Base-by-base conservation (phyloP, 1,284 basidiomycete species). In the Gymnopus androsaceus region DNA sequence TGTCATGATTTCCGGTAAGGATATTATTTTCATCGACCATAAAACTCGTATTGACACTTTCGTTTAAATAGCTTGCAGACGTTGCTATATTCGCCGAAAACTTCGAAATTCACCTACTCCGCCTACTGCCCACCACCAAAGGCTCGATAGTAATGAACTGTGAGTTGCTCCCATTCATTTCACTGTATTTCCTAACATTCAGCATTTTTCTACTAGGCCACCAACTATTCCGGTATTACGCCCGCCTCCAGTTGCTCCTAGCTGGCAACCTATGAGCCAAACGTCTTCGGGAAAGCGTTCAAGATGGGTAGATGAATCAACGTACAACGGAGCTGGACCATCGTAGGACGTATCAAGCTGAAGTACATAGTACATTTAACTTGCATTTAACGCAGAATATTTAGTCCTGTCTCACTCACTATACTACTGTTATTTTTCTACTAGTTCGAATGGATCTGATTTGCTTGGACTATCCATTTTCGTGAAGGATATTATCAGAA, bases 221-320 rank as follows among this genome's bases (percentile, higher is more conserved):
- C 33, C 19, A 23, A 27, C 15, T 27, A 17, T 41, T n/a, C 17
- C 48, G 12, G 33, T 45, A 23, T 42, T 34, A 45, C 34, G 54
- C 12, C 36, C 36, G 37, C 45, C 46, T 5, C 40, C 38, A 7
- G 33, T 49, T 34, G 47, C 36, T 46, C 36, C 34, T 9, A 23
- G n/a, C 15, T 51, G 44, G 37, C n/a, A 45, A 17, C 42, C 52
- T 55, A 31, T 37, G 28, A 45, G 49, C 63, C 56, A 57, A 46
- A 47, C 59, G 66, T 15, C 38, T 58, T 51, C 61, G 61, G 42
- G 66, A 65, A 64, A 61, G 52, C 72, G 62, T 28, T 60, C 67
- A 51, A 64, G 72, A 25, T 81, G 79, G 79, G 78, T 81, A 23
- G 79, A 82, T 57, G 72, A 72, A 21, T 67, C 67, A 47, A 14